These are phyloP conservation scores for Rubia peregrina DNA, from an alignment of 305 asterid genomes.

Conservation along the genomic window DNA sequence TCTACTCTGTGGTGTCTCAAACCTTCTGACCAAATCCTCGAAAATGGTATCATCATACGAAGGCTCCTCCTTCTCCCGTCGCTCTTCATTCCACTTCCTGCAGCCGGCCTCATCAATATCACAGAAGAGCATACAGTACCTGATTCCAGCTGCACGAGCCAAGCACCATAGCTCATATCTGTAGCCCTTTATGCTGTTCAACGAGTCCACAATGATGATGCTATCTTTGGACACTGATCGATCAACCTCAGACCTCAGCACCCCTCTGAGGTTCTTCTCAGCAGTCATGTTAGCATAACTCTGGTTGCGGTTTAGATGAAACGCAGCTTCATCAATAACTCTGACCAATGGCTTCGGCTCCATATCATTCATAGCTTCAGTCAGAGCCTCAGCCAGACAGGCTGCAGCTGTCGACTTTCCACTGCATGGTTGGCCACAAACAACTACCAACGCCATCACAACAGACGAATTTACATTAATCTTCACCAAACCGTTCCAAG, in stretches of 20 bases:
- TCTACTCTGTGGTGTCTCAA: constrained; percentile 83
- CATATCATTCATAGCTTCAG: constrained; percentile 69
- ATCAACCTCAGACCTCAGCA: constrained; percentile 88
- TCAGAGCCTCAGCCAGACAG: constrained; percentile 68
- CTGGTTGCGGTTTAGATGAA: constrained; percentile 80
- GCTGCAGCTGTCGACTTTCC: constrained; percentile 81
- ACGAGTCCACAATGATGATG: constrained; percentile 75
- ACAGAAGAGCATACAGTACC: constrained; percentile 81
- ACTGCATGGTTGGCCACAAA: constrained; percentile 95
- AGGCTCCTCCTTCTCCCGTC: constrained; percentile 40
- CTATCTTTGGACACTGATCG: constrained; percentile 70
- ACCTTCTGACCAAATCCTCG: constrained; percentile 75
- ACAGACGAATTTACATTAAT: neutral
- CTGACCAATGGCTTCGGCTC: constrained; percentile 61
- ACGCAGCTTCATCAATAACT: constrained; percentile 61
- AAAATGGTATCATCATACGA: constrained; percentile 58
- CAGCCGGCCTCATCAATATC: constrained; percentile 52
- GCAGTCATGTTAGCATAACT: constrained; percentile 75
- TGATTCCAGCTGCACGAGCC: constrained; percentile 90
- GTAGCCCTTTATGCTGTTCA: constrained; percentile 94
- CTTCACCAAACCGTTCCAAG: neutral
- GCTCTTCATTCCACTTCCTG: constrained; percentile 68
- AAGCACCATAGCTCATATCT: constrained; percentile 96
- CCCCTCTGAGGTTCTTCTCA: constrained; percentile 86
- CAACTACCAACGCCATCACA: constrained; percentile 91